These are phyloP conservation scores for Debaryomyces udenii DNA, from an alignment of 1,139 yeast genomes.

Conservation along the genomic window DNA sequence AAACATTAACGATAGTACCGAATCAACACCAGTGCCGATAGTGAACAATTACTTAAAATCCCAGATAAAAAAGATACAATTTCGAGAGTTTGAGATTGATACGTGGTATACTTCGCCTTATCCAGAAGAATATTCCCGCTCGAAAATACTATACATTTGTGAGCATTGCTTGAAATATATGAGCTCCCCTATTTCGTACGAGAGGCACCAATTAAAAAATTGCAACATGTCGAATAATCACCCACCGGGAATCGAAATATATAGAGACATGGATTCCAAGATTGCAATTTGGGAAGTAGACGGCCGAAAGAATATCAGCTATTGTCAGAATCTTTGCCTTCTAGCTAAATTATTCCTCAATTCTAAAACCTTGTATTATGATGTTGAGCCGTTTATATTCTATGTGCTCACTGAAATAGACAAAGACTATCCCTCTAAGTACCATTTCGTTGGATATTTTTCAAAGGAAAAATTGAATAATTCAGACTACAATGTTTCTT, in stretches of 20 bases:
- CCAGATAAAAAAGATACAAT: slow-evolving; percentile 57
- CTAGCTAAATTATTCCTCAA: slow-evolving; percentile 86
- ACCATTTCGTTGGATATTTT: slow-evolving; percentile 90
- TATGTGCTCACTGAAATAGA: slow-evolving; percentile 80
- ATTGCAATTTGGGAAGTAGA: slow-evolving; percentile 89
- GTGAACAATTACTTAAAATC: slow-evolving; percentile 22
- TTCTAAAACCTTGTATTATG: slow-evolving; percentile 89
- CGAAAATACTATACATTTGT: slow-evolving; percentile 70
- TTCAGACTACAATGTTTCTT: slow-evolving; percentile 81
- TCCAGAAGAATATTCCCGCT: slow-evolving; percentile 80
- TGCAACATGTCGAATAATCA: slow-evolving; percentile 52
- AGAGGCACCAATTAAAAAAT: slow-evolving; percentile 76
- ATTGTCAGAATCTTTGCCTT: slow-evolving; percentile 88
- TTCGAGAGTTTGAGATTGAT: slow-evolving; percentile 72
- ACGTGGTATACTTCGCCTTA: slow-evolving; percentile 96
- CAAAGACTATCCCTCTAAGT: slow-evolving; percentile 45
- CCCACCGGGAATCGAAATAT: slow-evolving; percentile 93
- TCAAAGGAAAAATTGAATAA: slow-evolving; percentile 83
- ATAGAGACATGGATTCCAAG: slow-evolving; percentile 56
- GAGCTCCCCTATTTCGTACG: slow-evolving; percentile 66
- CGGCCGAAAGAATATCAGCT: slow-evolving; percentile 78
- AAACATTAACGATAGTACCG: slow-evolving; percentile 11
- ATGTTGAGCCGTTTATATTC: slow-evolving; percentile 92
- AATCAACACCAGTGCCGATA: slow-evolving; percentile 22
- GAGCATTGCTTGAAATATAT: slow-evolving; percentile 85